phyloP scores from a whole-genome alignment of 1,284 basidiomycete species.

The Trametes pubescens region DNA sequence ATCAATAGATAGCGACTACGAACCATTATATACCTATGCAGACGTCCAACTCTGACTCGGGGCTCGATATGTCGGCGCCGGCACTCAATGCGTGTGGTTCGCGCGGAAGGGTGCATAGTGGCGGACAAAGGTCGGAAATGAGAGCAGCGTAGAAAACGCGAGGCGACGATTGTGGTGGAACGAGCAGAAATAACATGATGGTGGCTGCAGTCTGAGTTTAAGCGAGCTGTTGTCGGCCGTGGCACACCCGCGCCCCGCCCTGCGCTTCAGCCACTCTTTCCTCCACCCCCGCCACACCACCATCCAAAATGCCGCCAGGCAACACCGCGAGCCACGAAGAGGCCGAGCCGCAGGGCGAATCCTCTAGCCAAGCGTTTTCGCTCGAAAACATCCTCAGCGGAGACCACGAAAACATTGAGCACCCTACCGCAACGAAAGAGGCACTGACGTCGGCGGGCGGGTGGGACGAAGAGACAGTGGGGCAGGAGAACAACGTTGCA shows the following conservation, averaged over 20 bases:
- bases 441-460: slow-evolving; percentile 49
- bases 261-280: slow-evolving; percentile 27
- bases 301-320: slow-evolving; percentile 30
- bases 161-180: background rate
- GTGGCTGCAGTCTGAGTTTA: background rate
- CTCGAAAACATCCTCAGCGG: slow-evolving; percentile 71
- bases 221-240: slow-evolving; percentile 7
- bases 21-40: too few relatives aligned
- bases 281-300: slow-evolving; percentile 12
- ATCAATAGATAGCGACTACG: too few relatives aligned
- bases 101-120: too few relatives aligned
- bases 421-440: slow-evolving; percentile 51
- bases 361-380: slow-evolving; percentile 52
- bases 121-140: slow-evolving; percentile 1
- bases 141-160: background rate
- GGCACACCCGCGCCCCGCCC: slow-evolving; percentile 9
- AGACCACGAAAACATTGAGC: slow-evolving; percentile 66
- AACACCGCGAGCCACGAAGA: slow-evolving; percentile 21
- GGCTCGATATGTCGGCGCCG: too few relatives aligned
- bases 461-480: slow-evolving; percentile 69
- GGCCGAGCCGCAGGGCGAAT: background rate
- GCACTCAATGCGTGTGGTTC: background rate
- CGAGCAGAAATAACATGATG: slow-evolving; percentile 4
- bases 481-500: slow-evolving; percentile 52
- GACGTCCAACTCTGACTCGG: too few relatives aligned